Evolutionary conservation across 2,329 filamentous ascomycete genomes (phyloP), one percentile per base, ranked within the genome.

Genomic region (Cytospora piceae): DNA sequence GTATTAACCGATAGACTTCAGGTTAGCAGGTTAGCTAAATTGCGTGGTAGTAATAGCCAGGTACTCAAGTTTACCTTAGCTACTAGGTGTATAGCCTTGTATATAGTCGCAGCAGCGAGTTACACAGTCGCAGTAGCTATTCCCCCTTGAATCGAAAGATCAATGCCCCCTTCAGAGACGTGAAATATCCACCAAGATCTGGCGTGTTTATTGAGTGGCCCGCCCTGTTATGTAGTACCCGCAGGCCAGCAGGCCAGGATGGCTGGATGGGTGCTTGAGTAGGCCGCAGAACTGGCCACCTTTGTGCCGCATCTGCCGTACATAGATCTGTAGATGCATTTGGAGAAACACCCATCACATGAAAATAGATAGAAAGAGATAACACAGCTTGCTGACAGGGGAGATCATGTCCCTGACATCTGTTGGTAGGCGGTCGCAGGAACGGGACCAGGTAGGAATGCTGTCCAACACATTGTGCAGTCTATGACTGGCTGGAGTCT

Each of bases 261-360:
- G 22, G 42, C 8, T n/a, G 20, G 42, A 24, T 49, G 24, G 7
- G 20, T 29, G 42, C 29, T n/a, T 29, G 22, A 34, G 31, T 27
- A 58, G 58, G 58, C 31, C 53, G 65, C 61, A 61, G 53, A 58
- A 64, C 27, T 27, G 65, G 65, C 61, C 53, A 58, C 51, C 31
- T 60, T 37, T 60, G 57, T 42, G 52, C 52, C 37, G 65, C 65
- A 65, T n/a, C 57, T 46, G 20, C 46, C n/a, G 9, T 42, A 42
- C 46, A 20, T 39, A 58, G 54, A 52, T 58, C 54, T 31, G 42
- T 31, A 24, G 39, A 54, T 58, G 54, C 42, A 53, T n/a, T 24
- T 52, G 22, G 51, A 31, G 29, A 56, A 56, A 22, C 42, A 17
- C 22, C 29, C n/a, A 49, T 49, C n/a, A 49, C 46, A 42, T n/a